Conservation (phyloP, 495 filamentous ascomycete genomes). For the Aspergillus haitiensis region DNA sequence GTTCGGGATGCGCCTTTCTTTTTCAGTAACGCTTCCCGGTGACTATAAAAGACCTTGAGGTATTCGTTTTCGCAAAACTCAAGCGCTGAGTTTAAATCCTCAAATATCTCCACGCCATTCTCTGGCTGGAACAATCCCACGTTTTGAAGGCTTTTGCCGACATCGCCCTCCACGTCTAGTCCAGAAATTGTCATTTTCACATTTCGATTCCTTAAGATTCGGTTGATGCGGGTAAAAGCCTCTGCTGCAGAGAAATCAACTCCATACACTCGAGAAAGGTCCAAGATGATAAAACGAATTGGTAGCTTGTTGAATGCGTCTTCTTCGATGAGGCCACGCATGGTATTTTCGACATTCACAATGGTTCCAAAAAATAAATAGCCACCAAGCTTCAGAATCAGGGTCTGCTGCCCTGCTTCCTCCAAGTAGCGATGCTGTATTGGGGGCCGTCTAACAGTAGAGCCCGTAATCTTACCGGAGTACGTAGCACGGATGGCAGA, state of each 20-base stretch:
- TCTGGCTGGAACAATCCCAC: conserved; percentile 74
- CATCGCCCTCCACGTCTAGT: conserved; percentile 65
- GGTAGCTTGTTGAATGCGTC: conserved; percentile 72
- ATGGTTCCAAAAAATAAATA: conserved; percentile 98
- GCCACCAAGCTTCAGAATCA: conserved; percentile 85
- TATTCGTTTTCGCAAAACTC: conserved; percentile 96
- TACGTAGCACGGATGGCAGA: conserved; percentile 85
- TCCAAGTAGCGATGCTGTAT: conserved; percentile 84
- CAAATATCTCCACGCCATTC: conserved; percentile 72
- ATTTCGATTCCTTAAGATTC: conserved; percentile 68
- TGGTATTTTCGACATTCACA: conserved; percentile 84
- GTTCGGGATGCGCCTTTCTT: conserved; percentile 23
- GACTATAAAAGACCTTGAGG: conserved; percentile 75
- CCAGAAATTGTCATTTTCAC: conserved; percentile 82
- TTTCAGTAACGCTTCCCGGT: conserved; percentile 43
- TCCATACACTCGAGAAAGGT: conserved; percentile 84
- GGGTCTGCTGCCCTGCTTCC: conserved; percentile 81
- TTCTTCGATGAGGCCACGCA: conserved; percentile 77
- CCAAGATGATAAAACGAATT: conserved; percentile 87
- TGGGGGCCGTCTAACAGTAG: conserved; percentile 86
- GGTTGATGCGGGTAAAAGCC: conserved; percentile 87
- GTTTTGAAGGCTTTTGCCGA: conserved; percentile 74
- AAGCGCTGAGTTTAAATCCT: conserved; percentile 86
- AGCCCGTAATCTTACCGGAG: conserved; percentile 81
- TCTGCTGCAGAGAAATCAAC: conserved; percentile 95